Conservation (phyloP, 768 basidiomycete genomes). For the Amanita pallidorosea region DNA sequence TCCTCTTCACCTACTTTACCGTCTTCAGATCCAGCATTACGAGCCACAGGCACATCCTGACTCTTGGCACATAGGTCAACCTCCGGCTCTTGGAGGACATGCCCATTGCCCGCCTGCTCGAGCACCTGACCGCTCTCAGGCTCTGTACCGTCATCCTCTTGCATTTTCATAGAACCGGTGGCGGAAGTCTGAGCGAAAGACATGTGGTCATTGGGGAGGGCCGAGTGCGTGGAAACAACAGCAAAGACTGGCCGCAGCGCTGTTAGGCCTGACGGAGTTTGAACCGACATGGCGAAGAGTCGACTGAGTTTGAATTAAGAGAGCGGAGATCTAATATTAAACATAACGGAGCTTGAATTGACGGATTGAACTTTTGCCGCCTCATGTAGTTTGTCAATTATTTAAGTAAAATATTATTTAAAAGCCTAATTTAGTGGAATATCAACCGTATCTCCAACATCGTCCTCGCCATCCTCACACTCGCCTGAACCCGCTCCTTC, state of each 20-base stretch:
- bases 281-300: too few species aligned
- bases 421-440: conserved; percentile 42
- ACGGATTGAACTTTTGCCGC: too few species aligned
- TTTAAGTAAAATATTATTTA: too few species aligned
- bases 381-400: too few species aligned
- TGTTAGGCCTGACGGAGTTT: too few species aligned
- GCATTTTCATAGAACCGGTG: not conserved
- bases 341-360: too few species aligned
- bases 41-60: conserved; percentile 4
- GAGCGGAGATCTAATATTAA: too few species aligned
- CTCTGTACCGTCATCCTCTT: not conserved
- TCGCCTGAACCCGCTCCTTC: conserved; percentile 42
- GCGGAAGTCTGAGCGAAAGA: not conserved
- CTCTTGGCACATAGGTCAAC: not conserved
- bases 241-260: too few species aligned
- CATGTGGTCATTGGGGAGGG: conserved; percentile 4
- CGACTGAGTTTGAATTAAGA: too few species aligned
- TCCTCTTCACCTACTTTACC: conserved; percentile 24
- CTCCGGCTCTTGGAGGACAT: not conserved
- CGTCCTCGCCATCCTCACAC: conserved; percentile 52
- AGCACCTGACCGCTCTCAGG: not conserved
- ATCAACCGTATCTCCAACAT: conserved; percentile 72
- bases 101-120: not conserved
- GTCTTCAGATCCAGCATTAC: conserved; percentile 5
- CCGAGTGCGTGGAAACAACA: not conserved